Evolutionary conservation across 2,329 filamentous ascomycete genomes (phyloP).

Genomic region (Fusarium pilosicola): DNA sequence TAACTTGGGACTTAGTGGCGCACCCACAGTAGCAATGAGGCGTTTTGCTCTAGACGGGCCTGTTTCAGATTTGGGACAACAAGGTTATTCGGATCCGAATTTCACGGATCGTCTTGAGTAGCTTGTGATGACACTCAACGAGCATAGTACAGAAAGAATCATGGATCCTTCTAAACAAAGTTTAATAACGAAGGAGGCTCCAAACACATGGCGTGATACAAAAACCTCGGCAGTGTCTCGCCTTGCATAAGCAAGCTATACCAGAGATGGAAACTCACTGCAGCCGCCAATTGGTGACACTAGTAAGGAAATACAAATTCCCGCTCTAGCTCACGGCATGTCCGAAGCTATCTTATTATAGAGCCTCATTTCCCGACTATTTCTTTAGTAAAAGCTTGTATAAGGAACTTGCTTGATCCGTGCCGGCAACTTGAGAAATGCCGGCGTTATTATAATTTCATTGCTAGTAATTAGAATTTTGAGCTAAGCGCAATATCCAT

Average conservation of each 20-base stretch:
- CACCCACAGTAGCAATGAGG: background rate
- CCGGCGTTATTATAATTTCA: background rate
- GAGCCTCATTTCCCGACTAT: background rate
- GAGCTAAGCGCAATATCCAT: background rate
- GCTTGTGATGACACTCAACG: background rate
- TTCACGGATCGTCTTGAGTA: background rate
- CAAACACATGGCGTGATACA: background rate
- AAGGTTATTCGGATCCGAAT: background rate
- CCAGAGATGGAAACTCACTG: background rate
- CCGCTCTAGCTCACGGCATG: background rate
- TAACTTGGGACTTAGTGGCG: background rate
- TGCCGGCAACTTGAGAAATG: no score
- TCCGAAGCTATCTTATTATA: background rate
- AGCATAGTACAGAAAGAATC: no score
- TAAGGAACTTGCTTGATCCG: background rate
- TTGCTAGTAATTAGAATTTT: fast-evolving
- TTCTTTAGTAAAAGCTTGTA: background rate
- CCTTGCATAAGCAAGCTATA: background rate
- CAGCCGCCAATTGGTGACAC: background rate
- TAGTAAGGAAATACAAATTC: background rate
- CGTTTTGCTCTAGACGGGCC: background rate
- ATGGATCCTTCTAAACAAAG: background rate
- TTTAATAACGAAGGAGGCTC: background rate
- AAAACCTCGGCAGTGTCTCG: background rate
- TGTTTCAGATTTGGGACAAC: background rate